These are phyloP conservation scores for Cystofilobasidium ferigula DNA, from an alignment of 768 basidiomycete species.

Conservation along the genomic window DNA sequence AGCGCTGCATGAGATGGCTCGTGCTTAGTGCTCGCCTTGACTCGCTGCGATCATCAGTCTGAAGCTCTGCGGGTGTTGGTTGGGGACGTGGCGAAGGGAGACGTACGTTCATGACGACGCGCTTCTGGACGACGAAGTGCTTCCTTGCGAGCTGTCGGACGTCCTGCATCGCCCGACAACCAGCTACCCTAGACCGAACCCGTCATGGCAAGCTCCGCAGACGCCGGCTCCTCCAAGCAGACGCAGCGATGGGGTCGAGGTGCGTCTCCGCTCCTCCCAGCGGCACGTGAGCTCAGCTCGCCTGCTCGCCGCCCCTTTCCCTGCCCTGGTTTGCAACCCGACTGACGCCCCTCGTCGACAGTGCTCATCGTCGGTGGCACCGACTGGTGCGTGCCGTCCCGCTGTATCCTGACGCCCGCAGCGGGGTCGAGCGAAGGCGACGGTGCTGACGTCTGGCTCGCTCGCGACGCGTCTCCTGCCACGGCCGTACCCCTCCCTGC, in stretches of 20 bases:
- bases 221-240: background rate
- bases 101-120: too few relatives aligned
- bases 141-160: too few relatives aligned
- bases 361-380: slow-evolving; percentile 22
- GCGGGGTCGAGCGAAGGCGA: background rate
- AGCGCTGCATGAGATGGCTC: background rate
- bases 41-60: too few relatives aligned
- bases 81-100: too few relatives aligned
- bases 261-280: background rate
- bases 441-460: background rate
- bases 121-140: too few relatives aligned
- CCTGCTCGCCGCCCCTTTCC: background rate
- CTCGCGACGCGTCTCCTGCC: too few relatives aligned
- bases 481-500: too few relatives aligned
- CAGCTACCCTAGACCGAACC: too few relatives aligned
- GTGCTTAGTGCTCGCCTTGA: too few relatives aligned
- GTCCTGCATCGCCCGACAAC: too few relatives aligned
- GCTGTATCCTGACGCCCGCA: background rate
- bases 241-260: slow-evolving; percentile 17
- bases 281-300: background rate
- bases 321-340: background rate
- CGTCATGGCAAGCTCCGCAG: background rate
- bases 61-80: too few relatives aligned
- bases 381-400: slow-evolving; percentile 18
- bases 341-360: background rate